These are phyloP conservation scores for Penicillium verhagenii DNA, from an alignment of 495 filamentous ascomycete species.

Conservation along the genomic window DNA sequence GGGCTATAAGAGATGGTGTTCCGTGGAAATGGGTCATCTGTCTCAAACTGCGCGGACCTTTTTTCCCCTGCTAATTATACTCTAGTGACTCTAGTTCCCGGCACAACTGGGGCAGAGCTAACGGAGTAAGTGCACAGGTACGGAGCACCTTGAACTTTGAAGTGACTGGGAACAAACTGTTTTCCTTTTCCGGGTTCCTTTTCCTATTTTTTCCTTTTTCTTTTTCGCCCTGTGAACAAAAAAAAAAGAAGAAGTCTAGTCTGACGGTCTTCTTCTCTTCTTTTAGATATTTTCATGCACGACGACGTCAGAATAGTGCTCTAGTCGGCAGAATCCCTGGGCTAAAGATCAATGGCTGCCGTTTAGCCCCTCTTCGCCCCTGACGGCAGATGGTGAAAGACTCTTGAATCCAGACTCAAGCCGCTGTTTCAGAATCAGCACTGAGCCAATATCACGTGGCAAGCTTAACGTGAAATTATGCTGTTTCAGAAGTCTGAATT, in stretches of 20 bases:
- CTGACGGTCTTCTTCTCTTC: background rate
- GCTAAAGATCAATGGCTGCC: background rate
- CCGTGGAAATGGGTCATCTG: slow-evolving; percentile 17
- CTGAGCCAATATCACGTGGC: background rate
- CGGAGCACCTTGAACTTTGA: no score
- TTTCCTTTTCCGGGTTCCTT: background rate
- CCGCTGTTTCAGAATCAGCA: background rate
- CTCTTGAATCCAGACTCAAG: background rate
- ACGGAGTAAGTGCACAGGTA: background rate
- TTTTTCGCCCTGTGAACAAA: background rate
- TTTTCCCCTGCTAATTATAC: background rate
- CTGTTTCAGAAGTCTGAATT: background rate
- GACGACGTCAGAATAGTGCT: background rate
- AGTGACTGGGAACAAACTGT: background rate
- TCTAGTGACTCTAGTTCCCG: background rate
- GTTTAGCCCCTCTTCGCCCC: slow-evolving; percentile 1
- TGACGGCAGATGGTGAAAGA: background rate
- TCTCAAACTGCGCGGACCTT: slow-evolving; percentile 12
- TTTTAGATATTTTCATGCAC: background rate
- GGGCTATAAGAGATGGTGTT: background rate
- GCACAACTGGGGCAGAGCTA: background rate
- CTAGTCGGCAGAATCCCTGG: background rate
- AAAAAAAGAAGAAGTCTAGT: background rate
- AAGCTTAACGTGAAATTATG: background rate
- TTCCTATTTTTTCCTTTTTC: background rate